Evolutionary conservation across 2,329 filamentous ascomycete species (phyloP), one percentile per base, ranked within the genome.

Genomic region (Stenocarpella maydis): DNA sequence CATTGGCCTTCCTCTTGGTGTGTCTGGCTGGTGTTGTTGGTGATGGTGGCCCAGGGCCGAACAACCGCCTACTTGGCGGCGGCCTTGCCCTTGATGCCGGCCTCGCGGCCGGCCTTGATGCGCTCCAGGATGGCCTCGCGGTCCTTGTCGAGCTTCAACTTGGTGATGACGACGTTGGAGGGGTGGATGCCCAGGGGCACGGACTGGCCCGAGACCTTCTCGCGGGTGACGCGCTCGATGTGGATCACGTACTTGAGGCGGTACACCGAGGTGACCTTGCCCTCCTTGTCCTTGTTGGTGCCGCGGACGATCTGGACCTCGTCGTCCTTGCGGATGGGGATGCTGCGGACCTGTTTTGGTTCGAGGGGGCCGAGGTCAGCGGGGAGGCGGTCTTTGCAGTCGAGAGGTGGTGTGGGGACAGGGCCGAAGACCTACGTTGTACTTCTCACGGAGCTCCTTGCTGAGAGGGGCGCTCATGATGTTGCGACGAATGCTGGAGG

Each of bases 371-470:
- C 1, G 26, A 9, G 64, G 12, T 54, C 54, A 41, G 10, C 12
- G 12, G n/a, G n/a, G 14, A 17, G 19, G 21, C 17, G 31, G 43
- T 4, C n/a, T 24, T 6, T 28, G 49, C 1, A 19, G 52, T 37
- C 8, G 15, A 14, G 58, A 14, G 55, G 19, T 26, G 10, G 43
- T 34, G 2, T 19, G 10, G 3, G 31, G 31, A 34, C 4, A 34
- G 4, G 31, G 9, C 31, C 31, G n/a, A 24, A 41, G 69, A 82
- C 92, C 77, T 89, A 98, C 96, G 85, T 97, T 97, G 92, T 99
- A 93, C 91, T 99, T 96, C 87, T 97, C 95, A 82, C 94, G 92
- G 82, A 99, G 91, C 88, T 99, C 96, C 90, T 97, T 97, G 88
- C 89, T 92, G 77, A 98, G 90, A 79, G 93, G 92, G 77, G 96